phyloP scores from a whole-genome alignment of 1,139 yeast species.

The Magnusiomyces magnusii region DNA sequence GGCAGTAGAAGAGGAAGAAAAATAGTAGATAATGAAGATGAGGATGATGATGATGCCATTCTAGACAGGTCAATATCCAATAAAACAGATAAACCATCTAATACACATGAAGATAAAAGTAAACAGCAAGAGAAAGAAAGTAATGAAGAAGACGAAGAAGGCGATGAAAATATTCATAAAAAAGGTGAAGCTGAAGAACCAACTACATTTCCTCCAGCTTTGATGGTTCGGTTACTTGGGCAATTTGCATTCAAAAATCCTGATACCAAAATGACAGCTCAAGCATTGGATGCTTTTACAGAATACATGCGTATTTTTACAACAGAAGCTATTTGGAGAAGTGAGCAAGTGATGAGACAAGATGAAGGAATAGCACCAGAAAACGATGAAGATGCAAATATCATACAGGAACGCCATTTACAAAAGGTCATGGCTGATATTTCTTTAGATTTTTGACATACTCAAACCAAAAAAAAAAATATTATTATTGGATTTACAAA shows the following conservation, averaged over 20 bases:
- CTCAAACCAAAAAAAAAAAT: too few species aligned
- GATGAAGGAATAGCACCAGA: neutral
- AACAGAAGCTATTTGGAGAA: slow-evolving; percentile 30
- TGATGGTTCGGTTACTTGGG: slow-evolving; percentile 22
- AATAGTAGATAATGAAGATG: neutral
- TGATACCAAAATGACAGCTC: slow-evolving; percentile 24
- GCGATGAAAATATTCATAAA: neutral
- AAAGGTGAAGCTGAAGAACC: slow-evolving; percentile 5
- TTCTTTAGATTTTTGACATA: neutral
- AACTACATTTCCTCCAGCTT: slow-evolving; percentile 19
- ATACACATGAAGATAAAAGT: neutral
- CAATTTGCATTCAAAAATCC: slow-evolving; percentile 23
- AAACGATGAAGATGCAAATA: neutral
- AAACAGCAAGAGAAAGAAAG: neutral
- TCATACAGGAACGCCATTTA: neutral
- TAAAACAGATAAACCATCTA: neutral
- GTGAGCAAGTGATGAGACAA: slow-evolving; percentile 19
- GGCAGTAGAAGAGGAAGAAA: neutral
- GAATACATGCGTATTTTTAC: slow-evolving; percentile 30
- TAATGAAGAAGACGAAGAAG: neutral
- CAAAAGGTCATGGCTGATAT: neutral
- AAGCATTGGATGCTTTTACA: slow-evolving; percentile 25
- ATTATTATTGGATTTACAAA: too few species aligned
- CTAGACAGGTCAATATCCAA: neutral
- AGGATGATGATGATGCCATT: neutral